Base-by-base conservation (phyloP, 768 basidiomycete genomes). In the Lactarius indigo region DNA sequence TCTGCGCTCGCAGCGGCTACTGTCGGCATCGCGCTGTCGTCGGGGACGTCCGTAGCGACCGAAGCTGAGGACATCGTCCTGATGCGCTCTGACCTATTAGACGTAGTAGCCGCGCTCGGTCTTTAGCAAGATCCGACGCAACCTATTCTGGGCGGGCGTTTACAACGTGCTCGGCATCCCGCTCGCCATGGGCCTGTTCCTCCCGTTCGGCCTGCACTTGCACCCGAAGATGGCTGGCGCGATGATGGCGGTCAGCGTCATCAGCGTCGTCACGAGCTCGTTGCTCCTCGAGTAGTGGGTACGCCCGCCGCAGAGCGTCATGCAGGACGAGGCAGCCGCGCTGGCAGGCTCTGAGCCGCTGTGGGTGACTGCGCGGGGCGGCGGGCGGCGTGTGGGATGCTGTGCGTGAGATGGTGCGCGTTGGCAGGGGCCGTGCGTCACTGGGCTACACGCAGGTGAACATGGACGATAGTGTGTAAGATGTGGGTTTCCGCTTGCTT, bases 141-240 rank as follows among this genome's bases (percentile, higher is more conserved):
- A 98, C 78, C 87, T 99, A 57, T 75, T 96, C 58, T 99, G 96
- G 96, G 97, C 97, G 17, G 96, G 94, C 74, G 81, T 96, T 60
- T 97, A 97, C 80, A 97, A 98, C 73, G 75, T 96, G 39, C 78
- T 96, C 64, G 92, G 94, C 63, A 96, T 99, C 66, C 97, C 97
- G 20, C 86, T 98, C 56, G 97, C 97, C 26, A 99, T 99, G 97
- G 97, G 97, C 30, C 64, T 98, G 57, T 88, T 99, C 80, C 82
- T 98, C 15, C 97, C 97, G 0, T 84, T 94, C 75, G 94, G 94
- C 17, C 70, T 96, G 33, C 93, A 95, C 76, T 87, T 98, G 75
- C 97, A 95, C 72, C 97, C 97, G 10, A 98, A 98, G 96, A 87
- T 95, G 79, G 94, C 97, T 0, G 96, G 94, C n/a, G 94, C 90